Evolutionary conservation across 805 yeast genomes (phyloP), one percentile per base, ranked within the genome.

Genomic region (Cyberlindnera petersonii): DNA sequence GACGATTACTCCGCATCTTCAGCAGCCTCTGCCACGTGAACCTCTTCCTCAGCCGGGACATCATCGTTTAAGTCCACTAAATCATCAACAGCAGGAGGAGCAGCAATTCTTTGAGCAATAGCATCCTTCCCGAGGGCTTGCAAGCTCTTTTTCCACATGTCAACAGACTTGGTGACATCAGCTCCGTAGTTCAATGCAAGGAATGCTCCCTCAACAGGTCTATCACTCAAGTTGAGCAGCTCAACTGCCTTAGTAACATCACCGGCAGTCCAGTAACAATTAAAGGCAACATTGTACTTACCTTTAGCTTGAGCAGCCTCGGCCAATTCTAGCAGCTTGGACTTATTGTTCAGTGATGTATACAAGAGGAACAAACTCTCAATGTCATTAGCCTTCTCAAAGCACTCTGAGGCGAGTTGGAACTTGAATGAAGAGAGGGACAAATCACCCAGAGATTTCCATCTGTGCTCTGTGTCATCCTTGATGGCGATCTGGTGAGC

Each of bases 381-480:
- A 44, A 80, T 69, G 61, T 91, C 98, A 34, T 77, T 70, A 16
- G 96, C 94, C 41, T 79, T 73, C 57, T 79, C 72, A 63, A 79
- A 91, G 36, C 94, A 76, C 51, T 81, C 78, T 46, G 78, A 80
- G 4, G 98, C 98, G 48, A 86, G 68, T 50, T 75, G 75, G 47
- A 87, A 72, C 49, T 89, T 79, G 86, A 95, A 93, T 45, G 74
- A 74, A 15, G 72, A 61, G 50, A 93, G 70, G 10, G 96, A 84
- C 44, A 80, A 71, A 66, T 93, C 98, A 49, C 98, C 99, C 33
- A 93, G 73, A 43, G 80, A 72, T 62, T 86, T 86, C 97, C 98
- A 93, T 64, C 86, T 89, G 47, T 79, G 74, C 37, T 80, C 81
- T 31, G 69, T 66, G 30, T 67, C 62, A 36, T 75, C 76, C 31